Evolutionary conservation across 257 asterid species (phyloP), one percentile per base, ranked within the genome.

Genomic region (Osmanthus fragrans): DNA sequence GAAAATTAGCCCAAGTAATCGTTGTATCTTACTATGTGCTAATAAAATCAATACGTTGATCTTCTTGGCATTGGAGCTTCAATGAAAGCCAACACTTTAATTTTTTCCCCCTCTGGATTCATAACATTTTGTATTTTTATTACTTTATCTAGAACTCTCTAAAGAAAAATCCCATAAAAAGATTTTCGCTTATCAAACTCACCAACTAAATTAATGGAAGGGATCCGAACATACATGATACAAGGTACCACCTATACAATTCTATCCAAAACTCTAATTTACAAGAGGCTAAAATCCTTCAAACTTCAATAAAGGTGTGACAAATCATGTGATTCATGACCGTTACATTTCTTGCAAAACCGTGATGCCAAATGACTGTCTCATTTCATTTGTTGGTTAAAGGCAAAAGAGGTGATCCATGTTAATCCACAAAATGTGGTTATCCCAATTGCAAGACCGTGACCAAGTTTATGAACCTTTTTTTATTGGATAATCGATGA

Each of bases 251-350:
- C 77, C 37, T 68, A 65, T 58, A 56, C 72, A 73, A 73, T 65
- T 70, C 77, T 79, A 79, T 83, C 85, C 79, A 66, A 54, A 37
- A 39, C 33, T 30, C 49, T 58, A 40, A 21, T 69, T 58, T 72
- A 67, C 12, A 73, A 42, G 27, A 36, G 47, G 70, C 70, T 40
- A 68, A 72, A 47, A 39, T 65, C 68, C 73, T 71, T 66, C 69
- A 71, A 74, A 4, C 76, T 75, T 70, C 58, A 69, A 37, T 39
- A 47, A 69, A 51, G 29, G 16, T 36, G 71, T 29, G 81, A 23
- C 51, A 73, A 71, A 68, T 86, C 89, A 83, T 80, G 82, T 85
- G 88, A 87, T 78, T 58, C 84, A 79, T 63, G 29, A 2, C 71
- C 29, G 2, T 42, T 32, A 16, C 58, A n/a, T 60, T 73, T 73